These are phyloP conservation scores for Diaporthe nobilis DNA, from an alignment of 2,329 filamentous ascomycete species.

Conservation along the genomic window DNA sequence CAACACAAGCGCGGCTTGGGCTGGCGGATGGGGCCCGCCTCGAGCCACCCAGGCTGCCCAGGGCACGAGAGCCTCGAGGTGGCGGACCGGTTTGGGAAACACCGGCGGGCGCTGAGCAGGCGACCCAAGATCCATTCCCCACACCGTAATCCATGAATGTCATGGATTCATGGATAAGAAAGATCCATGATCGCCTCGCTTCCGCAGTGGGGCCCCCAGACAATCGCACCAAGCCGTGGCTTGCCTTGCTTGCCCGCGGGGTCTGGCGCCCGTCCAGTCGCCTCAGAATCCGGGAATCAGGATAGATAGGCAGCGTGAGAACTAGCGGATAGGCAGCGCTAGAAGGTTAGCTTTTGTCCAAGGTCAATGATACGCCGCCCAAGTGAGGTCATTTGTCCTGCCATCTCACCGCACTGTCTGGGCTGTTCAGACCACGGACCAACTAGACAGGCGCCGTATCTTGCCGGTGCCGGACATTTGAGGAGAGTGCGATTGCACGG, in stretches of 20 bases:
- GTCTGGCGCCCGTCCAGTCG: neutral
- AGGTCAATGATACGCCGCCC: neutral
- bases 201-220: slow-evolving; percentile 17
- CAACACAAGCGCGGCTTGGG: slow-evolving; percentile 1
- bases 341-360: slow-evolving; percentile 14
- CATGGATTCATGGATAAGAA: slow-evolving; percentile 13
- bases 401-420: slow-evolving; percentile 28
- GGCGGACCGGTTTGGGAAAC: slow-evolving; percentile 11
- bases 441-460: neutral
- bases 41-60: neutral
- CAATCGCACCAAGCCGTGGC: slow-evolving; percentile 7
- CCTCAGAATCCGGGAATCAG: slow-evolving; percentile 23
- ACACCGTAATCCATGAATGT: slow-evolving; percentile 3
- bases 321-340: slow-evolving; percentile 8
- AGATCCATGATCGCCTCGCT: slow-evolving; percentile 29
- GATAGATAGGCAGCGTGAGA: neutral
- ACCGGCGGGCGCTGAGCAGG: neutral
- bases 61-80: neutral
- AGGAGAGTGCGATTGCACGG: neutral
- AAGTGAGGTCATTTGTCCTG: slow-evolving; percentile 23
- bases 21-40: slow-evolving; percentile 1
- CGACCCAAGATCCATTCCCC: slow-evolving; percentile 14
- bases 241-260: neutral
- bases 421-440: neutral
- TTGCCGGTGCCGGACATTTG: slow-evolving; percentile 18